Conservation (phyloP, 2,329 filamentous ascomycete species). For the Proliferodiscus dingleyae region DNA sequence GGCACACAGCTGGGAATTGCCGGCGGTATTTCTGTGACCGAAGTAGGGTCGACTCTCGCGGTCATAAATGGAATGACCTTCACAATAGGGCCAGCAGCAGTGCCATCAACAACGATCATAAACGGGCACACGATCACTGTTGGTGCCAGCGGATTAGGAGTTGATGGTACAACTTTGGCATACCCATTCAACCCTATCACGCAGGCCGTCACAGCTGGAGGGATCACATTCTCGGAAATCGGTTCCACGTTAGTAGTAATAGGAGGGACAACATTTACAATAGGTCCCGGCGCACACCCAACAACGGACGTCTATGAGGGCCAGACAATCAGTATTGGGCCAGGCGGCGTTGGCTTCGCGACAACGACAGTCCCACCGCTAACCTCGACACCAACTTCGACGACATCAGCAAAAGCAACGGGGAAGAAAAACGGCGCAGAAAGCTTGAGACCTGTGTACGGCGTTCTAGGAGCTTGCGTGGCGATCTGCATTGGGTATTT, state of each 20-base stretch:
- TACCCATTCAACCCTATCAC: constrained; percentile 22
- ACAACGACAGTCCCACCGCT: constrained; percentile 22
- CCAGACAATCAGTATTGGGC: constrained; percentile 26
- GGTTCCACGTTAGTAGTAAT: constrained; percentile 20
- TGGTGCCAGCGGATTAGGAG: constrained; percentile 42
- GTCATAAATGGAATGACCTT: constrained; percentile 48
- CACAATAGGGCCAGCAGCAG: constrained; percentile 43
- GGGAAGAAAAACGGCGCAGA: constrained; percentile 13
- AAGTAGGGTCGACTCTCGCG: constrained; percentile 31
- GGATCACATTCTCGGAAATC: constrained; percentile 23
- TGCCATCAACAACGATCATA: constrained; percentile 41
- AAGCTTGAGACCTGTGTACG: constrained; percentile 2
- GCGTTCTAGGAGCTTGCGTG: constrained; percentile 11
- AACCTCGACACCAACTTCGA: constrained; percentile 5
- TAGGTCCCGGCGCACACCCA: constrained; percentile 15
- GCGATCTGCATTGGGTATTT: constrained; percentile 14
- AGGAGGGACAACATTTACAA: constrained; percentile 24
- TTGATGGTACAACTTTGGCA: constrained; percentile 18
- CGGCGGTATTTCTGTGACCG: constrained; percentile 25
- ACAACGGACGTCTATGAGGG: constrained; percentile 20
- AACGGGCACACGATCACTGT: constrained; percentile 48
- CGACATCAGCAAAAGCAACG: constrained; percentile 7
- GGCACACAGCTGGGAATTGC: constrained; percentile 24
- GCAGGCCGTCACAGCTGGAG: constrained; percentile 19
- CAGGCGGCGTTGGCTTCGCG: constrained; percentile 25